Evolutionary conservation across 169 alveolate genomes (phyloP), one percentile per base, ranked within the genome.

Genomic region (Toxoplasma gondii): DNA sequence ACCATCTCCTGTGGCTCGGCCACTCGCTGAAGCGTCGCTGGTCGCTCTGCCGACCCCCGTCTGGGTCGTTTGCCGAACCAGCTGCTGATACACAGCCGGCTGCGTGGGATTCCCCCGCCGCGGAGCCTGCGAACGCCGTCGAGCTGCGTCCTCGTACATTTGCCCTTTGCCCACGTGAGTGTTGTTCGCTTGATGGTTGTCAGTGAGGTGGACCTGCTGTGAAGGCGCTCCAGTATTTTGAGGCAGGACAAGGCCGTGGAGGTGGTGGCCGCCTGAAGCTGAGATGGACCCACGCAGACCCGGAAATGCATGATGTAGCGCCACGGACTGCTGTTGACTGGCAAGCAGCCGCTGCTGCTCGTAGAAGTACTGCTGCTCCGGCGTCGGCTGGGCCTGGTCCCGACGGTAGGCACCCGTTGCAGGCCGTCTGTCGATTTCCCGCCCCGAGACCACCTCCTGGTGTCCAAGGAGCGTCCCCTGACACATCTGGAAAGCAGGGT

Each of bases 81-180:
- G 45, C 44, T 74, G 84, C 84, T 16, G 43, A 31, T 74, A 74
- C 44, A n/a, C 84, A 74, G 84, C 38, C 9, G 45, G 12, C 17
- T 74, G 84, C 2, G 84, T 41, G 19, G 4, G 7, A 31, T 64
- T 31, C n/a, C 22, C n/a, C n/a, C 74, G 74, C 24, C 84, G 84
- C 19, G 39, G 12, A 17, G n/a, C 49, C n/a, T 74, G 84, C 44
- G 22, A n/a, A 17, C n/a, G 84, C 84, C n/a, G 84, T 0, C 84
- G 39, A 12, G 43, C 44, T 12, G 84, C 84, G 84, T n/a, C 84
- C 45, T 78, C 86, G 86, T 78, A 78, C 86, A 78, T 9, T 31
- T 64, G 74, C 29, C n/a, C 74, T 1, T 64, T 64, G n/a, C n/a
- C n/a, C 74, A 64, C n/a, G n/a, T 16, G 74, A 53, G 9, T 53